phyloP scores from a whole-genome alignment of 73 alveolate genomes.

The Paramecium primaurelia region DNA sequence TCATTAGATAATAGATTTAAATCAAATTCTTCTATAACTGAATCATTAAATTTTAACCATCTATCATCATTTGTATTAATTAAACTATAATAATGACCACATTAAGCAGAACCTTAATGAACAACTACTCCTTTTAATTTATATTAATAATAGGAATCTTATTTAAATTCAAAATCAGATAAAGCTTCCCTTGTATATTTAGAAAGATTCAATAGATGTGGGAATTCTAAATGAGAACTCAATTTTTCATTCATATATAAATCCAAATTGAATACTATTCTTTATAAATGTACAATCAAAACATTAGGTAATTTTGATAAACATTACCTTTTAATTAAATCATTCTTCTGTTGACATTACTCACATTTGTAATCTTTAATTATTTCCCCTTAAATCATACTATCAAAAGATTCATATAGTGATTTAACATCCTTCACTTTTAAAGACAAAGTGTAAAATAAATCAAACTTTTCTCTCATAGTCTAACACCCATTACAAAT shows the following conservation, averaged over 20 bases:
- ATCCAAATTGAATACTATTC: slow-evolving; percentile 93
- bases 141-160: slow-evolving; percentile 38
- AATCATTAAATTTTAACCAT: slow-evolving; percentile 93
- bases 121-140: slow-evolving; percentile 91
- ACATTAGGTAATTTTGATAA: slow-evolving; percentile 92
- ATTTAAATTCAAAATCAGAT: slow-evolving; percentile 60
- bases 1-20: slow-evolving; percentile 65
- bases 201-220: slow-evolving; percentile 85
- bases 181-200: slow-evolving; percentile 54
- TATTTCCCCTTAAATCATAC: slow-evolving; percentile 82
- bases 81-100: slow-evolving; percentile 86
- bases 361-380: slow-evolving; percentile 94
- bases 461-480: slow-evolving; percentile 81
- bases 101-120: slow-evolving; percentile 93
- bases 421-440: slow-evolving; percentile 89
- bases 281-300: slow-evolving; percentile 89
- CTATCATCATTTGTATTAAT: slow-evolving; percentile 54
- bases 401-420: slow-evolving; percentile 84
- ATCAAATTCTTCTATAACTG: slow-evolving; percentile 66
- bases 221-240: slow-evolving; percentile 94
- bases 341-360: slow-evolving; percentile 88
- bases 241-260: slow-evolving; percentile 88
- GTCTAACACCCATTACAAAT: slow-evolving; percentile 86
- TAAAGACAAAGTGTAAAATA: slow-evolving; percentile 87
- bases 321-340: slow-evolving; percentile 82